Conservation (phyloP, 1,284 basidiomycete species). For the Cutaneotrichosporon curvatum region DNA sequence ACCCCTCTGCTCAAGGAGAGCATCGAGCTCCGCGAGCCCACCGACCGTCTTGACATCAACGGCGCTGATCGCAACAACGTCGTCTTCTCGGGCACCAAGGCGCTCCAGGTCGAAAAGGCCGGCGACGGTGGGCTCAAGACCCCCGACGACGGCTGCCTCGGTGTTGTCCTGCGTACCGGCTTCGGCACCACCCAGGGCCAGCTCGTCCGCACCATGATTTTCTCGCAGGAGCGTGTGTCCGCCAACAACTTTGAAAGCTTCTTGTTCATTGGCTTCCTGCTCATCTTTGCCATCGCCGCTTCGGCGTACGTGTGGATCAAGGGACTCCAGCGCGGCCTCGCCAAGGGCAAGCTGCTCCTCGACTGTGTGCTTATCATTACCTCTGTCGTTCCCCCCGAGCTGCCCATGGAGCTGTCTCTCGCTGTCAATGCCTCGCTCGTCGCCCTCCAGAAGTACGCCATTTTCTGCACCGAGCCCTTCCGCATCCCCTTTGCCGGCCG, state of each 20-base stretch:
- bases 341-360: constrained; percentile 84
- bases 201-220: constrained; percentile 94
- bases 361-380: constrained; percentile 93
- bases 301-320: constrained; percentile 95
- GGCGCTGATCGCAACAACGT: constrained; percentile 77
- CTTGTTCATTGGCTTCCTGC: constrained; percentile 90
- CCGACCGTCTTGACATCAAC: constrained; percentile 74
- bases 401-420: constrained; percentile 91
- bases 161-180: constrained; percentile 85
- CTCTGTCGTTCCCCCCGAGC: constrained; percentile 87
- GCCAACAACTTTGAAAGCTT: constrained; percentile 91
- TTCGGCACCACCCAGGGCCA: constrained; percentile 95
- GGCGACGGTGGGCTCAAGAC: constrained; percentile 46
- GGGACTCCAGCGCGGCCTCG: constrained; percentile 82
- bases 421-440: constrained; percentile 91
- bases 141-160: constrained; percentile 82
- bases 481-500: constrained; percentile 87
- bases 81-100: constrained; percentile 88
- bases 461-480: constrained; percentile 97
- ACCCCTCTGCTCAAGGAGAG: constrained; percentile 91
- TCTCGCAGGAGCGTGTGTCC: constrained; percentile 86
- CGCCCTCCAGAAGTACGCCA: constrained; percentile 85
- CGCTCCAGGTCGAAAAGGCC: constrained; percentile 63
- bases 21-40: constrained; percentile 69
- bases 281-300: constrained; percentile 91